Percentiles rank a stretch among this genome's conserved stretches.
phyloP scores from a whole-genome alignment of 805 yeast genomes.

The Ogataea dorogensis region DNA sequence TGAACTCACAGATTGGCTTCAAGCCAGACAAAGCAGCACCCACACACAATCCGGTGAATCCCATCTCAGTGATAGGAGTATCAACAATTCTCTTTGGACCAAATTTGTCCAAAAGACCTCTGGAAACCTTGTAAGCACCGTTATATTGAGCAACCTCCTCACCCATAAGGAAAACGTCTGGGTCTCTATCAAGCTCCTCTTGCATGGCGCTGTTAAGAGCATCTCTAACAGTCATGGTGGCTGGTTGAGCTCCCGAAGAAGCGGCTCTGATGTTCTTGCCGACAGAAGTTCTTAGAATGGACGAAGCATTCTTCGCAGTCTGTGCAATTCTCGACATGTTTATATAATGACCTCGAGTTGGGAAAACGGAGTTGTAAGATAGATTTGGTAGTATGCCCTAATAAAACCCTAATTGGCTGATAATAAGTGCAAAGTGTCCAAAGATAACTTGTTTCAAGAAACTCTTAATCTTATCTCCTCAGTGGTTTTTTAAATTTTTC shows the following conservation, averaged over 20 bases:
- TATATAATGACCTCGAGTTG: background rate
- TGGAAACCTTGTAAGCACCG: slow-evolving; percentile 97
- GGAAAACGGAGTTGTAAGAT: background rate
- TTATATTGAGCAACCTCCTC: slow-evolving; percentile 99
- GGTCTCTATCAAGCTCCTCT: slow-evolving; percentile 96
- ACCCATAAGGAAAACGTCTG: slow-evolving; percentile 92
- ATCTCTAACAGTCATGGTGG: slow-evolving; percentile 88
- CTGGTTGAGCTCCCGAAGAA: slow-evolving; percentile 49
- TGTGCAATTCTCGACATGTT: slow-evolving; percentile 12
- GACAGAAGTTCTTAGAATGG: slow-evolving; percentile 26
- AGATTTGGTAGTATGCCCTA: background rate
- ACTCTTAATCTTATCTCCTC: slow-evolving; percentile 12
- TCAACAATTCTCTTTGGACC: slow-evolving; percentile 93
- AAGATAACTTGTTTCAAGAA: slow-evolving; percentile 1
- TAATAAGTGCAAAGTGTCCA: background rate
- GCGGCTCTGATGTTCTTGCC: slow-evolving; percentile 38
- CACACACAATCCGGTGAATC: slow-evolving; percentile 91
- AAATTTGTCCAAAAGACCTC: slow-evolving; percentile 91
- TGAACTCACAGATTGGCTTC: slow-evolving; percentile 96
- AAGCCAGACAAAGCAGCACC: slow-evolving; percentile 97
- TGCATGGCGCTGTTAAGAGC: slow-evolving; percentile 94
- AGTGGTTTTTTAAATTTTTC: slow-evolving; percentile 8
- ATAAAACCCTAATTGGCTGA: slow-evolving; percentile 2
- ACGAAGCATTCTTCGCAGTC: slow-evolving; percentile 19
- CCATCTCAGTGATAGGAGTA: slow-evolving; percentile 99